Evolutionary conservation across 2,329 filamentous ascomycete species (phyloP).

Genomic region (Claviceps sp.): DNA sequence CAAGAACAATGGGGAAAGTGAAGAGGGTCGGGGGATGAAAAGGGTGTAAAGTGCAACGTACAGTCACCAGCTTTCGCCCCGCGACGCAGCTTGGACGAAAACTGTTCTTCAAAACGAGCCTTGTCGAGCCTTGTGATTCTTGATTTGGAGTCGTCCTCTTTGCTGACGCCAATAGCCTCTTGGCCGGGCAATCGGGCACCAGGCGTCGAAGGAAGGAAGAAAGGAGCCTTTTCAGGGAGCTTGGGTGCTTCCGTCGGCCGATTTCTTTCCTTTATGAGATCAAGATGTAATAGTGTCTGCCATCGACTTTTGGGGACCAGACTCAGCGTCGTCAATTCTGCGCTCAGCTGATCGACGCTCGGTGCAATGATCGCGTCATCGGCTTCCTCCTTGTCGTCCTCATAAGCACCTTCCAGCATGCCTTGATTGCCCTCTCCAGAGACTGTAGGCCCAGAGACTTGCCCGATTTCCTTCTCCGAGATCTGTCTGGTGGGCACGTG

Average conservation of each 20-base stretch:
- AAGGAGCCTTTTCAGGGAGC: conserved; percentile 83
- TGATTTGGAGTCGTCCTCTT: conserved; percentile 37
- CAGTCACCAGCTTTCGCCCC: conserved; percentile 46
- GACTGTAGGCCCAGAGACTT: conserved; percentile 55
- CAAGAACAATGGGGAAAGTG: conserved; percentile 3
- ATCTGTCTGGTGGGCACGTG: conserved; percentile 80
- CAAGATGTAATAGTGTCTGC: conserved; percentile 88
- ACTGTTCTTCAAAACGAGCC: conserved; percentile 41
- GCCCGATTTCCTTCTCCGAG: conserved; percentile 57
- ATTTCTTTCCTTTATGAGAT: conserved; percentile 85
- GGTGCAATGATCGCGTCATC: conserved; percentile 42
- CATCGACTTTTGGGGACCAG: conserved; percentile 81
- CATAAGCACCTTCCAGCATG: conserved; percentile 63
- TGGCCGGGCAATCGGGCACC: conserved; percentile 26
- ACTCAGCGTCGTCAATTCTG: conserved; percentile 76
- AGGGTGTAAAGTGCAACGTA: conserved; percentile 22
- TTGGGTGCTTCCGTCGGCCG: conserved; percentile 89
- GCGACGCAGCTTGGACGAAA: conserved; percentile 42
- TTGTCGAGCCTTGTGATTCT: conserved; percentile 57
- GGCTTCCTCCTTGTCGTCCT: conserved; percentile 37
- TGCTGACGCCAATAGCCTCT: conserved; percentile 18
- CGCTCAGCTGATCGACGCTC: conserved; percentile 61
- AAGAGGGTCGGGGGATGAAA: neutral
- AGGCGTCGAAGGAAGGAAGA: conserved; percentile 69
- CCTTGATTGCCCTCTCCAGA: conserved; percentile 73